A percentile compares a stretch with the other conserved stretches of the same genome.
These are phyloP conservation scores for Citrus medica DNA, from an alignment of 345 rosid species.

Conservation along the genomic window DNA sequence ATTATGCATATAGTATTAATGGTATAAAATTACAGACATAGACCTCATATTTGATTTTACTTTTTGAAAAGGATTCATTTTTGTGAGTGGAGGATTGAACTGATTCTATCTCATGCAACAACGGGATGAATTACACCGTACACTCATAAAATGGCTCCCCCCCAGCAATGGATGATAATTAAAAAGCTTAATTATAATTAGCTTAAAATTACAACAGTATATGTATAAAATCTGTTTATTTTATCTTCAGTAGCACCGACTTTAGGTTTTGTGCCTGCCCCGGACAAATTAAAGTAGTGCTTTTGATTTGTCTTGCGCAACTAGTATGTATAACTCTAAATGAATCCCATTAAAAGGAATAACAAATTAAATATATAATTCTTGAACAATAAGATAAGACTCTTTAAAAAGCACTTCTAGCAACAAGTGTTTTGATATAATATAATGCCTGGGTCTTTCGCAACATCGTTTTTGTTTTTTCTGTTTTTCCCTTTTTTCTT, in stretches of 20 bases:
- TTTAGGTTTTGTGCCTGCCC: no score
- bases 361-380: not conserved
- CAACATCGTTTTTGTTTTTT: no score
- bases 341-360: no score
- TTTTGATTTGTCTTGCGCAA: no score
- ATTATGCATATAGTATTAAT: not conserved
- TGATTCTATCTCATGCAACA: not conserved
- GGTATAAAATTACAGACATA: not conserved
- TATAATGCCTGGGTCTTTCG: no score
- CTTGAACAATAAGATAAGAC: not conserved
- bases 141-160: not conserved
- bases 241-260: no score
- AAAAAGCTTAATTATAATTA: no score
- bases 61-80: not conserved
- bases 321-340: not conserved
- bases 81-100: not conserved
- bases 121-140: not conserved
- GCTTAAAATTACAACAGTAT: no score
- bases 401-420: not conserved
- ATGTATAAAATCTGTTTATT: no score
- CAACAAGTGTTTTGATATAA: not conserved
- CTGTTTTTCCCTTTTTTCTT: no score
- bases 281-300: no score
- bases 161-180: no score
- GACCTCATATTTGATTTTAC: not conserved